A percentile compares a stretch with the other conserved stretches of the same genome.
These are phyloP conservation scores for Apocynum venetum DNA, from an alignment of 257 asterid genomes.

Conservation along the genomic window DNA sequence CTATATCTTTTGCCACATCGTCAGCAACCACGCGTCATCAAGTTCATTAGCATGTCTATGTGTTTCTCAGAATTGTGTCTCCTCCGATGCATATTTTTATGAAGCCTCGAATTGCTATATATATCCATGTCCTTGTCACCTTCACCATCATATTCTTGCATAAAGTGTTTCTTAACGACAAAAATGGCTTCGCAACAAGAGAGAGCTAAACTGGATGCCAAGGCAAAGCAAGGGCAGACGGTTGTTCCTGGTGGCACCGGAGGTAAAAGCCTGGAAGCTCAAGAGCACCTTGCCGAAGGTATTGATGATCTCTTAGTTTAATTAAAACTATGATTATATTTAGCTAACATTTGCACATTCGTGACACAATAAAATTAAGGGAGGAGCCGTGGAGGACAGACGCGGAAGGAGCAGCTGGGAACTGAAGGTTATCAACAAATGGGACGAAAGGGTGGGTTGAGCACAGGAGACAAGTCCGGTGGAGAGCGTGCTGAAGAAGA, in stretches of 20 bases:
- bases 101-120: not conserved
- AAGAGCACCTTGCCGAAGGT: slow-evolving; percentile 20
- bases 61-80: not conserved
- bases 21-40: slow-evolving; percentile 4
- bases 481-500: slow-evolving; percentile 9
- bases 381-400: slow-evolving; percentile 18
- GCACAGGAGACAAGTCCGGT: slow-evolving; percentile 12
- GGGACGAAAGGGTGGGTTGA: slow-evolving; percentile 13
- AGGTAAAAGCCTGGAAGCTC: slow-evolving; percentile 17
- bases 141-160: too few relatives aligned
- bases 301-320: too few relatives aligned
- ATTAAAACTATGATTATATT: too few relatives aligned
- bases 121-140: not conserved
- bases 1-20: not conserved
- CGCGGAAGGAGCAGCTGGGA: slow-evolving; percentile 14
- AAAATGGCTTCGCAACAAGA: slow-evolving; percentile 10
- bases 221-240: slow-evolving; percentile 14
- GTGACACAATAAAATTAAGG: not conserved
- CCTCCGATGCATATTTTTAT: too few relatives aligned
- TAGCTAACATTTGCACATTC: too few relatives aligned
- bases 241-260: slow-evolving; percentile 22
- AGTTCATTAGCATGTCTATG: not conserved
- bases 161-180: not conserved
- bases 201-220: slow-evolving; percentile 16
- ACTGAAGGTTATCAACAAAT: slow-evolving; percentile 8